Base-by-base conservation (phyloP, 805 yeast species). In the Blastobotrys muscicola region DNA sequence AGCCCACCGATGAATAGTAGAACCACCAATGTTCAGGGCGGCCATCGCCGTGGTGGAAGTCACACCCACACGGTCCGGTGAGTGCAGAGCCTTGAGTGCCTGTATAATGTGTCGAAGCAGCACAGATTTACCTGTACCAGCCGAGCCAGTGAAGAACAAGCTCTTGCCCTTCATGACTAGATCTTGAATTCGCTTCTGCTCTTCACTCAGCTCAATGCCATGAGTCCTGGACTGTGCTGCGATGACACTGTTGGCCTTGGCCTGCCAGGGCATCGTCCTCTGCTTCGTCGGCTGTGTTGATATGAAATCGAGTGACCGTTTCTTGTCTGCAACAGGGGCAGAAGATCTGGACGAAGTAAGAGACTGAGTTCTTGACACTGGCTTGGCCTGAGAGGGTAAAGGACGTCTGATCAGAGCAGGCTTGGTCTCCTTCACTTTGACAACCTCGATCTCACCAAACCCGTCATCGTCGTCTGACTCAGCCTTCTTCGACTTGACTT, bases 21-120 rank as follows among this genome's bases (percentile, higher is more conserved):
- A 75, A 20, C 98, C 98, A 1, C 89, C 94, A 54, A 90, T 82
- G 54, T 85, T 86, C 36, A 83, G 78, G 0, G 96, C 97, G 0
- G 98, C 98, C 48, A 92, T 65, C 0, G 97, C 98, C 0, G 98
- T 92, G 0, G 97, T 85, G 0, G 97, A 97, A 0, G 97, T 85
- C 3, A 92, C 78, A 0, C 94, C 95, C 2, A 90, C 83, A 0
- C 67, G 62, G 12, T 67, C 66, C 2, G 59, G 53, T 1, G 68
- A 67, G 8, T 53, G 46, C 2, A 70, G 64, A 30, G 58, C 59
- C 23, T 45, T 40, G 33, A 85, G 63, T n/a, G 67, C 64, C 12
- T 63, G 56, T 10, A 90, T 84, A 15, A 92, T 65, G 33, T 76
- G 76, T 42, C 74, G 71, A 43, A 90, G 66, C 14, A 92, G 66